Evolutionary conservation across 345 rosid species (phyloP).

Genomic region (Rubroshorea leprosula): DNA sequence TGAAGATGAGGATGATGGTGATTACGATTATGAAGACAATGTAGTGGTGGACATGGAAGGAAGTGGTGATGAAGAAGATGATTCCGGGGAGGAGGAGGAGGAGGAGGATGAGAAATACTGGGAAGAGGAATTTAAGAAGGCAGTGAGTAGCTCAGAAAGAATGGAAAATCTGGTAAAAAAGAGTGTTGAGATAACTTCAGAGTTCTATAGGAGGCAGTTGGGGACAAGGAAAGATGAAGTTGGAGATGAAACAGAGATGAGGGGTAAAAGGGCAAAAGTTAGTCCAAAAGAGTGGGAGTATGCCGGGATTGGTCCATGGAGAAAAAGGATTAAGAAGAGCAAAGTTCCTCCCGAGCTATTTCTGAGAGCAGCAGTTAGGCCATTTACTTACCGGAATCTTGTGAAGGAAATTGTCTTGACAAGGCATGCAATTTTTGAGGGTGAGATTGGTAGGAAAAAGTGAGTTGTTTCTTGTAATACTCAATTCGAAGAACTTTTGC

Average conservation of each 20-base stretch:
- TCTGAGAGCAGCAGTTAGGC: conserved; percentile 75
- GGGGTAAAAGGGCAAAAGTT: conserved; percentile 71
- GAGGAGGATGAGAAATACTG: conserved; percentile 55
- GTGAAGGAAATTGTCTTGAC: conserved; percentile 93
- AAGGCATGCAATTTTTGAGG: conserved; percentile 90
- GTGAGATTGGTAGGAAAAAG: conserved; percentile 59
- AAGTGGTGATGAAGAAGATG: conserved; percentile 31
- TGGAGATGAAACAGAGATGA: conserved; percentile 60
- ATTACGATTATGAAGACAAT: conserved; percentile 31
- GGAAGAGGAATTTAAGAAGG: conserved; percentile 69
- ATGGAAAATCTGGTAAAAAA: conserved; percentile 69
- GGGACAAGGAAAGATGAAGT: conserved; percentile 25
- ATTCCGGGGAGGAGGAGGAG: conserved; percentile 33
- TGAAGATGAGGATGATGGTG: conserved; percentile 21
- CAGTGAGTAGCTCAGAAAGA: conserved; percentile 51
- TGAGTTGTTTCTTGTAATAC: conserved; percentile 13
- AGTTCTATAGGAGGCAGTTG: conserved; percentile 48
- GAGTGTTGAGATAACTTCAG: conserved; percentile 44
- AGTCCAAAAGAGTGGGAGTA: conserved; percentile 74
- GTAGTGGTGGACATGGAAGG: conserved; percentile 35
- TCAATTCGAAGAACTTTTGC: not conserved
- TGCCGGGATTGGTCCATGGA: conserved; percentile 67
- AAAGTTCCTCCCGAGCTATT: conserved; percentile 80
- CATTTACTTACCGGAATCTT: conserved; percentile 83
- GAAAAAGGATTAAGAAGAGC: conserved; percentile 68